phyloP scores from a whole-genome alignment of 495 filamentous ascomycete species.

The Annulohypoxylon nitens region DNA sequence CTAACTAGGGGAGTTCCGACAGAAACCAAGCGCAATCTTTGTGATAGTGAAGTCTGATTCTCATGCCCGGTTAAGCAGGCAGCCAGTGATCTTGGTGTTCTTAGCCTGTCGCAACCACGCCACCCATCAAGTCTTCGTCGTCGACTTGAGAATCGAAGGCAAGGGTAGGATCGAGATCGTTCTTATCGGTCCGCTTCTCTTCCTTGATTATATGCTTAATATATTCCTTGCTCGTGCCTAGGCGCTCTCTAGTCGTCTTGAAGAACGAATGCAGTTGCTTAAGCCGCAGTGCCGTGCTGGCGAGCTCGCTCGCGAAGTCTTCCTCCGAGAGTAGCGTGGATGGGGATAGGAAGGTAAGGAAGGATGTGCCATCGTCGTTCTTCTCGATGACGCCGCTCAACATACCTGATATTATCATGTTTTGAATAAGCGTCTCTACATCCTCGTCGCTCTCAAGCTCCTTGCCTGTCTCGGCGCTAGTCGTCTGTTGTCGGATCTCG shows the following conservation, averaged over 20 bases:
- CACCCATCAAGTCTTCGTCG: conserved; percentile 79
- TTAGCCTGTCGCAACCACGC: conserved; percentile 48
- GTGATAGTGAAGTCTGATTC: not conserved
- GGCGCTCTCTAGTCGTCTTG: conserved; percentile 63
- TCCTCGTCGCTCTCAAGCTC: conserved; percentile 65
- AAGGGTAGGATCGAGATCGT: conserved; percentile 50
- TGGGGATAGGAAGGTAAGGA: conserved; percentile 56
- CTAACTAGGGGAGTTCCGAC: not conserved
- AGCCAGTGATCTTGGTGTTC: not conserved
- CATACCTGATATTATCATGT: conserved; percentile 70
- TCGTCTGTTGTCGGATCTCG: conserved; percentile 62
- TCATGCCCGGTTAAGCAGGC: not conserved
- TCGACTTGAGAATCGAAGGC: conserved; percentile 60
- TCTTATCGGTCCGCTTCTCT: conserved; percentile 57
- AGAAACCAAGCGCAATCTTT: not conserved
- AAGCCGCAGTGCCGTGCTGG: conserved; percentile 58
- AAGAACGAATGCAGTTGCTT: conserved; percentile 58
- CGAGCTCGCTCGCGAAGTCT: conserved; percentile 60
- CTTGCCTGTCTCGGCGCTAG: conserved; percentile 62
- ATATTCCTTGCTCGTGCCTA: conserved; percentile 73
- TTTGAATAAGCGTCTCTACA: conserved; percentile 60
- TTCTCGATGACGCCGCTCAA: conserved; percentile 67
- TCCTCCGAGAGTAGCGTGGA: conserved; percentile 59
- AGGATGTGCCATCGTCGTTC: conserved; percentile 55
- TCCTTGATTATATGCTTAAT: conserved; percentile 62